A percentile compares a stretch with the other conserved stretches of the same genome.
Conservation (phyloP, 495 filamentous ascomycete genomes). For the Tuber aestivum region DNA sequence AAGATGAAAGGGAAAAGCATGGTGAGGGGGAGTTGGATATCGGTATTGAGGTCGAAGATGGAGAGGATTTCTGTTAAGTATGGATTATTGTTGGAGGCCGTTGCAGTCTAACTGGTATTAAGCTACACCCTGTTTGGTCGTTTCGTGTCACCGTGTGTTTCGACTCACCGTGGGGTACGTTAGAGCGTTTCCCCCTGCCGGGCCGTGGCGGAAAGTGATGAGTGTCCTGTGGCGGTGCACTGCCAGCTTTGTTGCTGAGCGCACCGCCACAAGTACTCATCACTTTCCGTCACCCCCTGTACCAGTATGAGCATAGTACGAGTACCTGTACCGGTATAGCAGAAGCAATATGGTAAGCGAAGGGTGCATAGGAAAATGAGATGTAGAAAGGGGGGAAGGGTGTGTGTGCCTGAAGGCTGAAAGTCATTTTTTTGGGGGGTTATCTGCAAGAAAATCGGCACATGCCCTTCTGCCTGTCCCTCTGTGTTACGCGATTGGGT, state of each 20-base stretch:
- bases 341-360: background rate
- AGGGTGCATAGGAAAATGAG: background rate
- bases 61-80: too few relatives aligned
- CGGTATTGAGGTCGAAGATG: too few relatives aligned
- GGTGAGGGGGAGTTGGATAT: too few relatives aligned
- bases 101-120: too few relatives aligned
- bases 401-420: too few relatives aligned
- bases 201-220: background rate
- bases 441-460: background rate
- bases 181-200: too few relatives aligned
- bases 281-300: background rate
- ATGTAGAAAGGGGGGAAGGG: background rate
- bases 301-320: background rate
- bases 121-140: too few relatives aligned
- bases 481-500: background rate
- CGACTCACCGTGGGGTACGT: too few relatives aligned
- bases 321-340: too few relatives aligned
- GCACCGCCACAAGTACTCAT: background rate
- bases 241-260: background rate
- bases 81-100: too few relatives aligned
- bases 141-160: too few relatives aligned
- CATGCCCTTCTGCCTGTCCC: background rate
- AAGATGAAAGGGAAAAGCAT: too few relatives aligned
- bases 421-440: background rate
- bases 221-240: background rate